Conservation (phyloP, 345 rosid species). For the Acer saccharum region DNA sequence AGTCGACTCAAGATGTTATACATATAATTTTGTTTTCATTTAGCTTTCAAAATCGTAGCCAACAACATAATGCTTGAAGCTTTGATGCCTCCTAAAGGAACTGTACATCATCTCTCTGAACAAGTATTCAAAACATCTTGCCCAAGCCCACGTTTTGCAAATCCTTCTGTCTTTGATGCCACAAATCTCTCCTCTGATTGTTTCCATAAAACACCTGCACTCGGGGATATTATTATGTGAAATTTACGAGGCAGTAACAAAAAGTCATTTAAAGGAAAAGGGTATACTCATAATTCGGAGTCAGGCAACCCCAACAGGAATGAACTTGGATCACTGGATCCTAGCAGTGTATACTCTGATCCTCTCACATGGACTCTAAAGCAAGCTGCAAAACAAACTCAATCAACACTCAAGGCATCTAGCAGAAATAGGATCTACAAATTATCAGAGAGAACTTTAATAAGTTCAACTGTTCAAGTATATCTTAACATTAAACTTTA, state of each 20-base stretch:
- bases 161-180: background rate
- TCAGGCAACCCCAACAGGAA: conserved; percentile 53
- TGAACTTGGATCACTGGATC: conserved; percentile 56
- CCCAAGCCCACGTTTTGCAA: conserved; percentile 4
- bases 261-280: background rate
- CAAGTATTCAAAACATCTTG: background rate
- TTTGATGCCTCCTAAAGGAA: background rate
- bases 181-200: background rate
- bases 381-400: conserved; percentile 63
- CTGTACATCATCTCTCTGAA: background rate
- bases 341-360: conserved; percentile 71
- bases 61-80: background rate
- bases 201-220: conserved; percentile 3
- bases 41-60: too few species aligned
- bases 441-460: background rate
- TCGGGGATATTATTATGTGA: too few species aligned
- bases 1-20: background rate
- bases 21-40: background rate
- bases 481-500: background rate
- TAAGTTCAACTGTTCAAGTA: background rate
- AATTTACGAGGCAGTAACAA: background rate
- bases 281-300: conserved; percentile 39
- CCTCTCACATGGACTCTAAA: conserved; percentile 84
- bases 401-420: conserved; percentile 11
- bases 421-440: background rate